These are phyloP conservation scores for Liquidambar formosana DNA, from an alignment of 164 flowering plant species.

Conservation along the genomic window DNA sequence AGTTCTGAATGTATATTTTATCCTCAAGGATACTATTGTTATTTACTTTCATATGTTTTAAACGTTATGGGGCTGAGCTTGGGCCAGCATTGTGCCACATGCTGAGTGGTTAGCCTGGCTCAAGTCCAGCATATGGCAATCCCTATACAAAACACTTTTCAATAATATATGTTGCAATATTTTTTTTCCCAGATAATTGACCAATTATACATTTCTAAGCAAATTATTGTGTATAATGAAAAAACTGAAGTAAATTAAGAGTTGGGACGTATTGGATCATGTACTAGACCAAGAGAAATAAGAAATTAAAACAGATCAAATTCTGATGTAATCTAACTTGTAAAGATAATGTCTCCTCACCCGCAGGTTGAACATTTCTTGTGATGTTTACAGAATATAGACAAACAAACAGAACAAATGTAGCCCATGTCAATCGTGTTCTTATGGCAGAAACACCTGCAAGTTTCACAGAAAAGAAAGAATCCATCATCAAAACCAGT, in stretches of 20 bases:
- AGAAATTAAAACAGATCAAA: too few species aligned
- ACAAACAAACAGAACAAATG: conserved; percentile 93
- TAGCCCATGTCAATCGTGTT: conserved; percentile 95
- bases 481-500: too few species aligned
- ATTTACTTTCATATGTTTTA: too few species aligned
- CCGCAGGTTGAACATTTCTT: conserved; percentile 97
- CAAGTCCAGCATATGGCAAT: neutral
- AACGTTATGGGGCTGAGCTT: too few species aligned
- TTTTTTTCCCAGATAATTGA: neutral
- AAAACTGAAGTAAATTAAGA: neutral
- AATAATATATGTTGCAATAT: neutral
- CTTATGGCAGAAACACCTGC: conserved; percentile 99
- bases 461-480: conserved; percentile 12
- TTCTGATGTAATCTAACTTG: neutral
- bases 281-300: too few species aligned
- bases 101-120: neutral
- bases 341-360: conserved; percentile 42
- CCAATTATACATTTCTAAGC: neutral
- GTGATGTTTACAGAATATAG: conserved; percentile 93
- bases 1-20: too few species aligned
- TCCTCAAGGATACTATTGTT: too few species aligned
- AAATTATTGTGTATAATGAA: neutral
- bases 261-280: too few species aligned
- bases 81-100: neutral
- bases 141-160: neutral